Evolutionary conservation across 148 eudicot genomes (phyloP).

Genomic region (Rhododendron kiyosumense): DNA sequence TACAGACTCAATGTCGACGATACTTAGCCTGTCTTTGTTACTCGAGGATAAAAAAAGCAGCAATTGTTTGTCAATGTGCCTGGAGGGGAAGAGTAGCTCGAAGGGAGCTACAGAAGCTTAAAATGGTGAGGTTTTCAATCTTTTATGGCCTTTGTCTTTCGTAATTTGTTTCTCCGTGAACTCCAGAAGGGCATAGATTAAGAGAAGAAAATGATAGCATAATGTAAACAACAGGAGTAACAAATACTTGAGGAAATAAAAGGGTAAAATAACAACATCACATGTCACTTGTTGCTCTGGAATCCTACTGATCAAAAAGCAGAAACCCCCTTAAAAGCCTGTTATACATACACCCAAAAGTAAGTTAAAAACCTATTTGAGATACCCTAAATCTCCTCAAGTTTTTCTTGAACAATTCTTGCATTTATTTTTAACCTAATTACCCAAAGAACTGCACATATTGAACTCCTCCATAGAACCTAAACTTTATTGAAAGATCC

Average conservation of each 20-base stretch:
- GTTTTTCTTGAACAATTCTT: background rate
- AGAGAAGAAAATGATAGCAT: background rate
- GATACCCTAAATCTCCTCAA: background rate
- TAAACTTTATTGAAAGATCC: background rate
- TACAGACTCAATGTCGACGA: constrained; percentile 59
- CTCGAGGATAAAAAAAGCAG: constrained; percentile 51
- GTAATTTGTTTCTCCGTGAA: background rate
- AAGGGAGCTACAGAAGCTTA: constrained; percentile 65
- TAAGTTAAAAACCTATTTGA: background rate
- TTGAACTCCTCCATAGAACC: background rate
- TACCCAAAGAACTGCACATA: background rate
- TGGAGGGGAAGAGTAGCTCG: constrained; percentile 61
- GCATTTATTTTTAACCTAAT: background rate
- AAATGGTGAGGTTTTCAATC: constrained; percentile 42
- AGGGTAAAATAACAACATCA: background rate
- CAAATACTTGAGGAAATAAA: background rate
- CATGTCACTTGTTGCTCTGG: background rate
- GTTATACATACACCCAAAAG: background rate
- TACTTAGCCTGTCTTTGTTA: constrained; percentile 30
- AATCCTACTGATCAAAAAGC: background rate
- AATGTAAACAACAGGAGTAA: background rate
- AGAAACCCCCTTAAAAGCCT: background rate
- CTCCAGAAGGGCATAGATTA: background rate
- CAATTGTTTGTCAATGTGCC: constrained; percentile 61
- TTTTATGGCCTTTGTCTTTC: background rate